A percentile compares a stretch with the other conserved stretches of the same genome.
phyloP scores from a whole-genome alignment of 495 filamentous ascomycete genomes.

The Aspergillus ostianus region DNA sequence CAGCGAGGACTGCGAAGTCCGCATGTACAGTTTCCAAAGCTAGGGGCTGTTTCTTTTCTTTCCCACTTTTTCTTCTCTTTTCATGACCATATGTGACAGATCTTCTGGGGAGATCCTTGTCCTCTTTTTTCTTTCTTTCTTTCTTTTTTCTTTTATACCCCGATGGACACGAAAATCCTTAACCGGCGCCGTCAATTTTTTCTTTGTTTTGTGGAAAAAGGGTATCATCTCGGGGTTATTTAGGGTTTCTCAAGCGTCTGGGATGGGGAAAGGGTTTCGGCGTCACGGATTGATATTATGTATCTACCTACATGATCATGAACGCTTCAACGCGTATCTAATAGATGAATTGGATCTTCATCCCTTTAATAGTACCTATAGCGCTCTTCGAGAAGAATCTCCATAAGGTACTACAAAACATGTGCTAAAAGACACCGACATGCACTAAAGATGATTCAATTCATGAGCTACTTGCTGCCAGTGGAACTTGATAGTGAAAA shows the following conservation, averaged over 20 bases:
- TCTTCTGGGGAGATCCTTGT: neutral
- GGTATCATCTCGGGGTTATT: neutral
- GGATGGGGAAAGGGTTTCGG: neutral
- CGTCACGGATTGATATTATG: neutral
- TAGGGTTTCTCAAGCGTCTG: neutral
- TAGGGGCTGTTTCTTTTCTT: conserved; percentile 17
- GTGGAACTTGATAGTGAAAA: neutral
- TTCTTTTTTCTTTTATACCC: neutral
- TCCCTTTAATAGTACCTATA: neutral
- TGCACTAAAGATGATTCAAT: neutral
- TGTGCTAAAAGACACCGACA: neutral
- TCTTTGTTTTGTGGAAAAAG: neutral
- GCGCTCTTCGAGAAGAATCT: too few species aligned
- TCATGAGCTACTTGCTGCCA: neutral
- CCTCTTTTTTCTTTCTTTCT: too few species aligned
- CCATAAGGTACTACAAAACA: neutral
- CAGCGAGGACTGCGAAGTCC: conserved; percentile 87
- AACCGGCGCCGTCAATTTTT: neutral
- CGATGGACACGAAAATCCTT: neutral
- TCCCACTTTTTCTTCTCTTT: neutral
- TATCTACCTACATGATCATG: neutral
- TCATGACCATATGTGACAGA: neutral
- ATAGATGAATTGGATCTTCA: neutral
- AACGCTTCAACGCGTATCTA: neutral
- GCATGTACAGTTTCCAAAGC: conserved; percentile 79